Percentiles rank a stretch among this genome's conserved stretches.
Conservation (phyloP, 768 basidiomycete species). For the Amyloporia xantha region DNA sequence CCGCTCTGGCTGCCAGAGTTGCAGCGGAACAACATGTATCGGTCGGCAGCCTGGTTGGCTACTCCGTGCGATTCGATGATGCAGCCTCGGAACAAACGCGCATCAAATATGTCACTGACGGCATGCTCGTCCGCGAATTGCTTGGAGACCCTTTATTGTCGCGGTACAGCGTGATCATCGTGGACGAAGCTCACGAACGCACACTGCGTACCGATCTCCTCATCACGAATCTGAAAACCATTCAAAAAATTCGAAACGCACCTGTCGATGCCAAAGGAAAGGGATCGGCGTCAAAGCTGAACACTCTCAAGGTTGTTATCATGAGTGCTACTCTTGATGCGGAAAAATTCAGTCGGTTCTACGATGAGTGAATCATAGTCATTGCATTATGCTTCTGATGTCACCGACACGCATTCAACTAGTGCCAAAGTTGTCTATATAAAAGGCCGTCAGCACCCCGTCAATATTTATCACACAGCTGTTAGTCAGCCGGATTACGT, state of each 20-base stretch:
- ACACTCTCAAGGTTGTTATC: conserved; percentile 84
- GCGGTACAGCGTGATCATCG: conserved; percentile 80
- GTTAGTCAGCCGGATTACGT: conserved; percentile 76
- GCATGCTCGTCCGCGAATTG: conserved; percentile 94
- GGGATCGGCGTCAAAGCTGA: conserved; percentile 30
- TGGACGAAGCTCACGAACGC: conserved; percentile 97
- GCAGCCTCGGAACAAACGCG: conserved; percentile 60
- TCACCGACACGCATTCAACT: not conserved
- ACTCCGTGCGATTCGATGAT: conserved; percentile 96
- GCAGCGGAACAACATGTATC: conserved; percentile 71
- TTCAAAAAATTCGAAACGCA: conserved; percentile 60
- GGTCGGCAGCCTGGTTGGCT: conserved; percentile 80
- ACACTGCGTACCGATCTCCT: conserved; percentile 91
- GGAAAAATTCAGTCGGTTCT: conserved; percentile 88
- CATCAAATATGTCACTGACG: conserved; percentile 96
- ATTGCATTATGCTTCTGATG: not conserved
- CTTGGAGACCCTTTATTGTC: conserved; percentile 71
- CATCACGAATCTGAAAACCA: conserved; percentile 83
- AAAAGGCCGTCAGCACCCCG: conserved; percentile 89
- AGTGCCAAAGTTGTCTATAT: conserved; percentile 89
- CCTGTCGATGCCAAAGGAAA: conserved; percentile 40
- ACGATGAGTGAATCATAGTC: conserved; percentile 69
- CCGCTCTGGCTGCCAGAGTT: conserved; percentile 87
- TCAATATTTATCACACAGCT: conserved; percentile 74
- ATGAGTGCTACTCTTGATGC: conserved; percentile 99